Conservation (phyloP, 2,329 filamentous ascomycete species). For the Aspergillus arachidicola region DNA sequence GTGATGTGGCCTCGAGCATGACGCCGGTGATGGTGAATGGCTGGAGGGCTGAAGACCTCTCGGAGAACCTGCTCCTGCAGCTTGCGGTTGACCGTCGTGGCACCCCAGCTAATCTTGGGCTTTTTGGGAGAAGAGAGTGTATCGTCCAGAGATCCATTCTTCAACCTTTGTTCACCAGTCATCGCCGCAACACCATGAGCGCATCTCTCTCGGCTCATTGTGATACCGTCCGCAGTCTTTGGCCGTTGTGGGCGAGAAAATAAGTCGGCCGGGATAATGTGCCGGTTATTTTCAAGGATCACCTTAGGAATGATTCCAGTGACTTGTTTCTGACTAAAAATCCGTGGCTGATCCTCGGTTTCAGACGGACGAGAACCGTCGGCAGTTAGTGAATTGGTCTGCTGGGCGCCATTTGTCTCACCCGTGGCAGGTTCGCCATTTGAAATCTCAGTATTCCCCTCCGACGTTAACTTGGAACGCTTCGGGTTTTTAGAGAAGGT, state of each 20-base stretch:
- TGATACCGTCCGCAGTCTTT: slow-evolving; percentile 36
- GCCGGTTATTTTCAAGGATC: slow-evolving; percentile 89
- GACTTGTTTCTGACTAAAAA: slow-evolving; percentile 76
- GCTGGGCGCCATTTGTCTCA: slow-evolving; percentile 11
- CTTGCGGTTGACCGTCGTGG: slow-evolving; percentile 85
- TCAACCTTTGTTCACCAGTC: slow-evolving; percentile 12
- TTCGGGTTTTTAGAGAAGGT: slow-evolving; percentile 86
- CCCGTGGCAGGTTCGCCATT: slow-evolving; percentile 15
- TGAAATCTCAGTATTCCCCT: slow-evolving; percentile 26
- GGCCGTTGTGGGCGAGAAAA: slow-evolving; percentile 63
- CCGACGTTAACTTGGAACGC: slow-evolving; percentile 51
- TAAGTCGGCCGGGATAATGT: slow-evolving; percentile 85
- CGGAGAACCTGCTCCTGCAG: slow-evolving; percentile 89
- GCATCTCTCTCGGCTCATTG: slow-evolving; percentile 23
- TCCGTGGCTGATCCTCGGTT: slow-evolving; percentile 46
- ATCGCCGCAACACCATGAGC: slow-evolving; percentile 22
- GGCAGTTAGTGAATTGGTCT: slow-evolving; percentile 16
- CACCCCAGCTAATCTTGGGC: slow-evolving; percentile 72
- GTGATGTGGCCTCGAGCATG: slow-evolving; percentile 65
- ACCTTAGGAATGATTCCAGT: slow-evolving; percentile 80
- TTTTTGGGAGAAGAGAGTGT: slow-evolving; percentile 40
- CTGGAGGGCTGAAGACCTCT: slow-evolving; percentile 84
- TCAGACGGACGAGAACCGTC: slow-evolving; percentile 20
- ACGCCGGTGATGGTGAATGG: slow-evolving; percentile 77
- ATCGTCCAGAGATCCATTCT: slow-evolving; percentile 17